Percentiles rank a stretch among this genome's conserved stretches.
Evolutionary conservation across 441 rosid species (phyloP).

Genomic region (Euphorbia schlechtendalii): DNA sequence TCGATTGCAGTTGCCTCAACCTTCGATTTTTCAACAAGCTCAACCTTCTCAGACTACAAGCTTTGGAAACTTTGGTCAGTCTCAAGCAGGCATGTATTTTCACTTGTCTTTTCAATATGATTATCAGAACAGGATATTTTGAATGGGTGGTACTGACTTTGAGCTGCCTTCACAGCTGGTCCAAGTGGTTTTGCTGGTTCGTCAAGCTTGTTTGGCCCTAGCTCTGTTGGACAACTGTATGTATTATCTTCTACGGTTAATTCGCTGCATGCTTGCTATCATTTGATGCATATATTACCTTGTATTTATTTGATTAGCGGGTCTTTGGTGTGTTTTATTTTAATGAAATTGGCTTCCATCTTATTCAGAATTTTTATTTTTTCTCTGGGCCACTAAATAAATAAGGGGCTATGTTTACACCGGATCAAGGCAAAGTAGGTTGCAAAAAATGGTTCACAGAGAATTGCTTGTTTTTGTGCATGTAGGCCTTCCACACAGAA

Average conservation of each 20-base stretch:
- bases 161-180: constrained; percentile 31
- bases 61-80: constrained; percentile 50
- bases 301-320: too few species aligned
- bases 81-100: constrained; percentile 48
- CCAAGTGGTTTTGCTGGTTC: constrained; percentile 34
- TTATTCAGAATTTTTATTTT: constrained; percentile 1
- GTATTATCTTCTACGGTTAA: constrained; percentile 22
- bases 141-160: too few species aligned
- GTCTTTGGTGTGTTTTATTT: too few species aligned
- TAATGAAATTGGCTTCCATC: neutral
- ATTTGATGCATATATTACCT: neutral
- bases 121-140: constrained; percentile 20
- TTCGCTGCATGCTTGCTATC: constrained; percentile 5
- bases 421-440: too few species aligned
- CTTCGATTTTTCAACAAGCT: constrained; percentile 47
- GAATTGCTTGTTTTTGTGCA: neutral
- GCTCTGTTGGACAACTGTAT: constrained; percentile 50
- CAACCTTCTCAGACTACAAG: constrained; percentile 54
- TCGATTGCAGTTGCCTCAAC: constrained; percentile 40
- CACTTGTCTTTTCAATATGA: constrained; percentile 3
- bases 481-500: constrained; percentile 48
- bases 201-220: constrained; percentile 46
- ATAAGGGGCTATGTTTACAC: neutral
- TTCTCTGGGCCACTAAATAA: too few species aligned
- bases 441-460: constrained; percentile 9